Evolutionary conservation across 2,329 filamentous ascomycete species (phyloP).

Genomic region (Myriangium duriaei): DNA sequence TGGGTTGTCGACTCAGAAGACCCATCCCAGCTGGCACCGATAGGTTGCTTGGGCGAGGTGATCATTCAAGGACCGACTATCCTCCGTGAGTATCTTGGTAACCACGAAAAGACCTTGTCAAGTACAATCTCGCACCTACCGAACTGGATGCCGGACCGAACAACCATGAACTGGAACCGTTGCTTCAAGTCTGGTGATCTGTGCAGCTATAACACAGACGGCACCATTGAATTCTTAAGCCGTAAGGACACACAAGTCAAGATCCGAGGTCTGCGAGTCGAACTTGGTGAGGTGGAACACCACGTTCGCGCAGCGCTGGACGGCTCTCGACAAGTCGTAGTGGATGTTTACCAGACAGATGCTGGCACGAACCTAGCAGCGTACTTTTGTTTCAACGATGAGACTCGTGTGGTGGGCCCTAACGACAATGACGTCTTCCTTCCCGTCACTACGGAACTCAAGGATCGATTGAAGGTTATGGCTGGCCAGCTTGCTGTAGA

Average conservation of each 20-base stretch:
- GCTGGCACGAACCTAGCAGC: neutral
- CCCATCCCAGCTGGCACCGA: neutral
- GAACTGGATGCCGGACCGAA: neutral
- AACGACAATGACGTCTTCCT: too few relatives aligned
- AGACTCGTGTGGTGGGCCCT: too few relatives aligned
- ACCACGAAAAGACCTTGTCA: neutral
- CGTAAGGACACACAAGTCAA: conserved; percentile 81
- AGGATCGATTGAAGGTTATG: neutral
- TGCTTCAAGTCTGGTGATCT: conserved; percentile 54
- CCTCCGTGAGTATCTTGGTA: neutral
- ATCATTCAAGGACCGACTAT: neutral
- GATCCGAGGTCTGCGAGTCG: conserved; percentile 85
- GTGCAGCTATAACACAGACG: conserved; percentile 53
- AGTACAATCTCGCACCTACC: neutral
- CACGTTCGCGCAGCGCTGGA: neutral
- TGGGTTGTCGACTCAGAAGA: neutral
- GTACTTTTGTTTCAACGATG: neutral
- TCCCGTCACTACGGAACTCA: too few relatives aligned
- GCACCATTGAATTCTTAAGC: conserved; percentile 61
- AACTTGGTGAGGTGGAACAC: conserved; percentile 53
- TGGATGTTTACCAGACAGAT: neutral
- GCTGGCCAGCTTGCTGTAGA: conserved; percentile 12
- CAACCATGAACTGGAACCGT: neutral
- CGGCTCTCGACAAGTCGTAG: neutral
- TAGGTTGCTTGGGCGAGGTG: conserved; percentile 1